Base-by-base conservation (phyloP, 306 rosid genomes). In the Cucurbita ficifolia region DNA sequence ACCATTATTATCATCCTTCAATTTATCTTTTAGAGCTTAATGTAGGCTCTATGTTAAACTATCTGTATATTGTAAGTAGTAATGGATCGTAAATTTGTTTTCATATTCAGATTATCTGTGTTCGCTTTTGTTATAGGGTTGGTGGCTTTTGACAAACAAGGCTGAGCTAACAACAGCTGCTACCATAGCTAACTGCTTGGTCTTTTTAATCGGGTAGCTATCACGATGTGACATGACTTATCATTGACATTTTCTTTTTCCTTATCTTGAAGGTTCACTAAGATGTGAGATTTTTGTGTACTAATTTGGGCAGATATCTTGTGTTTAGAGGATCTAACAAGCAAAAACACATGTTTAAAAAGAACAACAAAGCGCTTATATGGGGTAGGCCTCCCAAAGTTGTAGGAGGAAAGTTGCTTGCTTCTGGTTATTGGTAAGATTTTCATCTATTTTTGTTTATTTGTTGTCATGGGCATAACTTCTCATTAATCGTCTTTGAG, bases 251-350 rank as follows among this genome's bases (percentile, higher is more conserved):
- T 36, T 54, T 54, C 29, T 58, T 61, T 73, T 38, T 29, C 33
- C 45, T 71, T 70, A 38, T 42, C 2, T 29, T 3, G n/a, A 50
- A 19, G 48, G 48, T 59, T 54, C 21, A 1, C 51, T 43, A 12
- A 65, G 7, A 3, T 9, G 9, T 63, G 48, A n/a, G 63, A 17
- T 60, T 14, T 56, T 33, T 49, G 9, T 59, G 64, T 40, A 75
- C 76, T 10, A 52, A 46, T 57, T 74, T 62, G 64, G 35, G 72
- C 87, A 94, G 98, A 80, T 95, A 95, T 83, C 69, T 84, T 72
- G 96, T 89, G 79, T 95, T 95, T 81, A 85, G 96, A 79, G 99
- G 99, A 83, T 95, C 99, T 45, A 95, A 95, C 91, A 95, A 95
- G 86, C 96, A 95, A 80, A 95, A 95, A 62, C 99, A 95, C 46